These are phyloP conservation scores for Myxozyma neotropica DNA, from an alignment of 805 yeast genomes.

Conservation along the genomic window DNA sequence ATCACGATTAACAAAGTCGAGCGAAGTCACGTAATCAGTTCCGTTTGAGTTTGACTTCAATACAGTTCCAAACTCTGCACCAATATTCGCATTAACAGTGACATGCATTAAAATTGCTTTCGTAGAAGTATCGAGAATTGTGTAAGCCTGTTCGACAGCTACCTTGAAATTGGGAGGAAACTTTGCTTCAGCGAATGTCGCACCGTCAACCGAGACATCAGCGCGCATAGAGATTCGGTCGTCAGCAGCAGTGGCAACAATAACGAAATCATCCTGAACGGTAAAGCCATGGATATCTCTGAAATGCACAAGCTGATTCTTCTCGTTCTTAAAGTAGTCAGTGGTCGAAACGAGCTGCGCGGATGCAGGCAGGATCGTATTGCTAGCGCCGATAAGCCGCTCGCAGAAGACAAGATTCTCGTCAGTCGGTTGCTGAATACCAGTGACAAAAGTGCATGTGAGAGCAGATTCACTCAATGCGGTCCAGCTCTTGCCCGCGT, in stretches of 20 bases:
- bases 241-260: slow-evolving; percentile 63
- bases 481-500: slow-evolving; percentile 68
- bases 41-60: slow-evolving; percentile 92
- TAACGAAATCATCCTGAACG: slow-evolving; percentile 65
- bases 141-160: slow-evolving; percentile 68
- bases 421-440: slow-evolving; percentile 50
- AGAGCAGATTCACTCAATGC: slow-evolving; percentile 55
- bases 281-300: slow-evolving; percentile 73
- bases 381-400: slow-evolving; percentile 31
- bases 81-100: slow-evolving; percentile 58
- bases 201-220: slow-evolving; percentile 77
- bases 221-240: slow-evolving; percentile 62
- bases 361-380: not conserved
- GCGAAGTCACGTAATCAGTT: slow-evolving; percentile 72
- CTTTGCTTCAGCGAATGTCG: slow-evolving; percentile 70
- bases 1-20: slow-evolving; percentile 75
- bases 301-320: slow-evolving; percentile 48
- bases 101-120: slow-evolving; percentile 81
- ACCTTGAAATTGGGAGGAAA: slow-evolving; percentile 71
- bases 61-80: slow-evolving; percentile 71
- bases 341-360: slow-evolving; percentile 51
- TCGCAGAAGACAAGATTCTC: slow-evolving; percentile 68
- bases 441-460: slow-evolving; percentile 70
- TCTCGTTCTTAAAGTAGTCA: slow-evolving; percentile 45
- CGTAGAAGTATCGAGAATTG: slow-evolving; percentile 72